These are phyloP conservation scores for Stropharia rugosoannulata DNA, from an alignment of 768 basidiomycete species.

Conservation along the genomic window DNA sequence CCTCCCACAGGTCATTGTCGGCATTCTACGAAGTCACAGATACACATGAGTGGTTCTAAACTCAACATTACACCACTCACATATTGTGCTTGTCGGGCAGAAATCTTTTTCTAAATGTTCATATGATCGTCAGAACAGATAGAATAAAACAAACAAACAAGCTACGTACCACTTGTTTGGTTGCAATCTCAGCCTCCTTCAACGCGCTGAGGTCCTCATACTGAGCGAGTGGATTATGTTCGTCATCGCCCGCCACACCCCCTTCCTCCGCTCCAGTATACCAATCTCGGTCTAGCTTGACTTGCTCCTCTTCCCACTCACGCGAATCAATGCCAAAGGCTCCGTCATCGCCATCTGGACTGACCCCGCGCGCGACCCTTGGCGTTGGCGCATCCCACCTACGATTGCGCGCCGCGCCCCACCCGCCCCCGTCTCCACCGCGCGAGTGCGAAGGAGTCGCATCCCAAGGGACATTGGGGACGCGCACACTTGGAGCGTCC, in stretches of 20 bases:
- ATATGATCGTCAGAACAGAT: constrained; percentile 15
- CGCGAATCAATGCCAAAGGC: constrained; percentile 67
- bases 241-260: constrained; percentile 82
- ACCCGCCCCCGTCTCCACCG: constrained; percentile 55
- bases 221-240: constrained; percentile 89
- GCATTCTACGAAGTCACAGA: constrained; percentile 64
- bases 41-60: not conserved
- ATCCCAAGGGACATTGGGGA: constrained; percentile 93
- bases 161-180: constrained; percentile 64
- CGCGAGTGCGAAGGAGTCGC: constrained; percentile 74
- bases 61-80: constrained; percentile 42
- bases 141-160: not conserved
- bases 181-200: constrained; percentile 75
- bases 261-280: constrained; percentile 91
- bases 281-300: constrained; percentile 92
- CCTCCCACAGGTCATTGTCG: constrained; percentile 98
- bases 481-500: constrained; percentile 81
- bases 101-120: constrained; percentile 70
- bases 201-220: constrained; percentile 80
- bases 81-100: constrained; percentile 95
- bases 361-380: constrained; percentile 59
- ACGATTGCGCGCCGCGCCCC: constrained; percentile 56
- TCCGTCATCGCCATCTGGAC: constrained; percentile 67
- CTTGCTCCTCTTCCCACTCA: constrained; percentile 98
- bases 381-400: constrained; percentile 88